phyloP scores from a whole-genome alignment of 2,329 filamentous ascomycete genomes.

The Scedosporium boydii region DNA sequence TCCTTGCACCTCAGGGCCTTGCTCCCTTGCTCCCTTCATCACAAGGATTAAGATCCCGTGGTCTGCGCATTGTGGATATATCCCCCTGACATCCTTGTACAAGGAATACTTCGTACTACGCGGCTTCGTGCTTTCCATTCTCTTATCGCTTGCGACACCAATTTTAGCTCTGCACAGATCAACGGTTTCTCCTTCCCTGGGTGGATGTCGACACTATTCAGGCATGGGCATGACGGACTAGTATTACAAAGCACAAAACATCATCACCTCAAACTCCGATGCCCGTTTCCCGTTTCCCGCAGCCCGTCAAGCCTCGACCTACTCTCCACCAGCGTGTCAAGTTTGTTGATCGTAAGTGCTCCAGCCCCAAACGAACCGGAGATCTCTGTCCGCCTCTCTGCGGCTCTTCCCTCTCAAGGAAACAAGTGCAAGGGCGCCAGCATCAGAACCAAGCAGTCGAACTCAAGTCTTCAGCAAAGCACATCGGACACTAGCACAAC shows the following conservation, averaged over 20 bases:
- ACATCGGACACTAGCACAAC: neutral
- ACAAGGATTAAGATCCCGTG: neutral
- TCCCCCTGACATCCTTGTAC: neutral
- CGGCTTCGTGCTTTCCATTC: no score
- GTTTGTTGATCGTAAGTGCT: neutral
- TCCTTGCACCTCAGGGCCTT: neutral
- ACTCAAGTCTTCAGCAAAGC: neutral
- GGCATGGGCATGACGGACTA: no score
- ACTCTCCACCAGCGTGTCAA: neutral
- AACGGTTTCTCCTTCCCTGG: neutral
- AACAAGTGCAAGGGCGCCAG: neutral
- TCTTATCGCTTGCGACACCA: neutral
- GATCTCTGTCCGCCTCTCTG: neutral
- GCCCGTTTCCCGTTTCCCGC: neutral
- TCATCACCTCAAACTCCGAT: neutral
- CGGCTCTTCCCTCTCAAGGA: neutral
- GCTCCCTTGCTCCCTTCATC: neutral
- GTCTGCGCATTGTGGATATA: neutral
- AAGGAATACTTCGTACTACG: neutral
- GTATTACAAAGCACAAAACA: no score
- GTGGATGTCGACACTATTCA: no score
- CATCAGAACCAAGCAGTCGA: neutral
- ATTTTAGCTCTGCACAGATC: conserved; percentile 1
- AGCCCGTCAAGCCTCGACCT: neutral
- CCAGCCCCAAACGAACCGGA: neutral